These are phyloP conservation scores for Pulveroboletus sp. DNA, from an alignment of 768 basidiomycete species.

Conservation along the genomic window DNA sequence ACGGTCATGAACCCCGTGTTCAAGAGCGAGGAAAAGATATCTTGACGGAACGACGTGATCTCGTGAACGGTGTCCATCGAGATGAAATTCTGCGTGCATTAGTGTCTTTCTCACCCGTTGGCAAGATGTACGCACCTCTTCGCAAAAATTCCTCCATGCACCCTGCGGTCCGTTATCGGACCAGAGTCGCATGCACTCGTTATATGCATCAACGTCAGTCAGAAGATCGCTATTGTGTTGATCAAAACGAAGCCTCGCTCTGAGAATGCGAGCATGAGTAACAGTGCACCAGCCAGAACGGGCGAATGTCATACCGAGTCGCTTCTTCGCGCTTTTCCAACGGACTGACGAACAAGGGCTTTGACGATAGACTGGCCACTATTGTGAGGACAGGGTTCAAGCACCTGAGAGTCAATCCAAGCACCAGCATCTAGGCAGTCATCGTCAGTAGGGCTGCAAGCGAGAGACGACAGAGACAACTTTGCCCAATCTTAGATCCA, in stretches of 20 bases:
- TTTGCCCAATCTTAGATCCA: constrained; percentile 87
- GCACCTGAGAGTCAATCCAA: constrained; percentile 82
- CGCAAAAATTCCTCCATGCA: constrained; percentile 60
- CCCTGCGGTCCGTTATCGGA: constrained; percentile 47
- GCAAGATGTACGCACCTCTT: constrained; percentile 44
- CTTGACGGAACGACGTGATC: constrained; percentile 71
- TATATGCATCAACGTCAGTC: constrained; percentile 77
- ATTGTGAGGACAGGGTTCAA: constrained; percentile 79
- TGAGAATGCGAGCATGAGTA: constrained; percentile 27
- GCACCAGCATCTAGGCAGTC: constrained; percentile 72
- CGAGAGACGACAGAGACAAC: constrained; percentile 31
- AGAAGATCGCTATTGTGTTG: constrained; percentile 79
- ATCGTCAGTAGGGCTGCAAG: constrained; percentile 1
- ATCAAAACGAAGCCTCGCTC: constrained; percentile 70
- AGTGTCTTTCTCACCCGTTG: background rate
- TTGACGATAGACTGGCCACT: constrained; percentile 80
- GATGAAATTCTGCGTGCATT: constrained; percentile 70
- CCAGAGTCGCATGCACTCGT: constrained; percentile 54
- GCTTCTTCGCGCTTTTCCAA: constrained; percentile 84
- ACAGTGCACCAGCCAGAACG: background rate
- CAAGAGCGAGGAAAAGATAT: constrained; percentile 68
- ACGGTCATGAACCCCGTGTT: constrained; percentile 68
- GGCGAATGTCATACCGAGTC: constrained; percentile 45
- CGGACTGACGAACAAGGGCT: constrained; percentile 80
- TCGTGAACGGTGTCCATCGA: constrained; percentile 71